These are phyloP conservation scores for Macrophomina phaseolina DNA, from an alignment of 2,329 filamentous ascomycete genomes.

Conservation along the genomic window DNA sequence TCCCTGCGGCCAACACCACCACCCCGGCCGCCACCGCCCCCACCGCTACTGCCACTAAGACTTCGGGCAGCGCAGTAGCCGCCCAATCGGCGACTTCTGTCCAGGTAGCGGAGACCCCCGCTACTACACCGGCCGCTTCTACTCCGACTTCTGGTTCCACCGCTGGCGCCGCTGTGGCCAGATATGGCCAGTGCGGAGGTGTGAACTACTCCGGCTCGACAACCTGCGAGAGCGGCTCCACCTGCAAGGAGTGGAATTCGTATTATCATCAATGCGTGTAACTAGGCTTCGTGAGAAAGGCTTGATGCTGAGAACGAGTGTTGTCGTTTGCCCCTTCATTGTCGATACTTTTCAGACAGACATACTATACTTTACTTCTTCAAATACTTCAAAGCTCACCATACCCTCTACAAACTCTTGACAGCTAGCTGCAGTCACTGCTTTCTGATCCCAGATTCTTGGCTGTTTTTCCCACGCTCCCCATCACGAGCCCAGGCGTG, in stretches of 20 bases:
- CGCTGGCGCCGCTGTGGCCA: slow-evolving; percentile 26
- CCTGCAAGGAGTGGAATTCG: slow-evolving; percentile 43
- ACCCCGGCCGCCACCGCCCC: slow-evolving; percentile 11
- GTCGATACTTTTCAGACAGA: slow-evolving; percentile 14
- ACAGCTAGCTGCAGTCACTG: background rate
- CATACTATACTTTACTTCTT: slow-evolving; percentile 2
- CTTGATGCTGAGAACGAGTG: background rate
- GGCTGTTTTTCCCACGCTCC: background rate
- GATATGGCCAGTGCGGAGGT: slow-evolving; percentile 51
- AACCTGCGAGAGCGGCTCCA: slow-evolving; percentile 41
- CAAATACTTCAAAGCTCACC: background rate
- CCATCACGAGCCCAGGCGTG: no score
- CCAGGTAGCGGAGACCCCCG: slow-evolving; percentile 17
- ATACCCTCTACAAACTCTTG: background rate
- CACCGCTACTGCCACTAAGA: slow-evolving; percentile 19
- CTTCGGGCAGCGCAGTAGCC: slow-evolving; percentile 22
- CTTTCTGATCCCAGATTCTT: background rate
- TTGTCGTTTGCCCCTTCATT: slow-evolving; percentile 2
- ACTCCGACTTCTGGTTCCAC: slow-evolving; percentile 10
- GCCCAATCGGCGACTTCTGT: slow-evolving; percentile 14
- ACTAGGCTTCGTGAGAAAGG: background rate
- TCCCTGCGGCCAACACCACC: slow-evolving; percentile 2
- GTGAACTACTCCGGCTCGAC: slow-evolving; percentile 43
- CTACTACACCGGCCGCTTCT: background rate
- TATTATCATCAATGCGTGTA: slow-evolving; percentile 50